phyloP scores from a whole-genome alignment of 2,329 filamentous ascomycete species.

The Colletotrichum tropicicola region DNA sequence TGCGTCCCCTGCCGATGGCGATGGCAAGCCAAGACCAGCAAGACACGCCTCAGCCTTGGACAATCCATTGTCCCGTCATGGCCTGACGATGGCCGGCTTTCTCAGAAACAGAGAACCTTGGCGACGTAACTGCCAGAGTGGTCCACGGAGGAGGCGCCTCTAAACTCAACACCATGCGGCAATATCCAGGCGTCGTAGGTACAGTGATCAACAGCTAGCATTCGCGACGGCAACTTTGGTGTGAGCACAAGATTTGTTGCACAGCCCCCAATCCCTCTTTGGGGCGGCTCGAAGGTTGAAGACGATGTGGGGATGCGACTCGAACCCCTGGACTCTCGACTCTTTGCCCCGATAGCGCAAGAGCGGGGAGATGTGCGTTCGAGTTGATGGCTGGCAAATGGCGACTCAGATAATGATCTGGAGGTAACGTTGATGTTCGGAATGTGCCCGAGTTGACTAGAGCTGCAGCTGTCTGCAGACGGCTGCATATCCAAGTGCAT shows the following conservation, averaged over 20 bases:
- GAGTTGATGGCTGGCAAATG: slow-evolving; percentile 4
- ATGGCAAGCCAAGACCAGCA: slow-evolving; percentile 16
- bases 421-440: slow-evolving; percentile 22
- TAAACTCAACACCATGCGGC: not conserved
- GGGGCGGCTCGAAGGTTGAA: not conserved
- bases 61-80: not conserved
- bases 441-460: slow-evolving; percentile 22
- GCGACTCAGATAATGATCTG: not conserved
- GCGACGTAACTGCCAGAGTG: not conserved
- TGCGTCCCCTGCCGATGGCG: not conserved
- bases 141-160: slow-evolving; percentile 8
- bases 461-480: slow-evolving; percentile 10
- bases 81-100: not conserved
- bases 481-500: slow-evolving; percentile 2
- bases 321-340: slow-evolving; percentile 2
- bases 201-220: slow-evolving; percentile 5
- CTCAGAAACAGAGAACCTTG: slow-evolving; percentile 1
- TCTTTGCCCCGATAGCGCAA: slow-evolving; percentile 12
- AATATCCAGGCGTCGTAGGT: slow-evolving; percentile 17
- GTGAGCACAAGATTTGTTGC: slow-evolving; percentile 11
- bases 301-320: not conserved
- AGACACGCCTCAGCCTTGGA: not conserved
- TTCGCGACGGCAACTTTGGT: not conserved
- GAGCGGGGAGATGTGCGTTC: slow-evolving; percentile 15
- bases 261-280: slow-evolving; percentile 21